Evolutionary conservation across 768 basidiomycete species (phyloP), one percentile per base, ranked within the genome.

Genomic region (Lactarius hengduanensis): DNA sequence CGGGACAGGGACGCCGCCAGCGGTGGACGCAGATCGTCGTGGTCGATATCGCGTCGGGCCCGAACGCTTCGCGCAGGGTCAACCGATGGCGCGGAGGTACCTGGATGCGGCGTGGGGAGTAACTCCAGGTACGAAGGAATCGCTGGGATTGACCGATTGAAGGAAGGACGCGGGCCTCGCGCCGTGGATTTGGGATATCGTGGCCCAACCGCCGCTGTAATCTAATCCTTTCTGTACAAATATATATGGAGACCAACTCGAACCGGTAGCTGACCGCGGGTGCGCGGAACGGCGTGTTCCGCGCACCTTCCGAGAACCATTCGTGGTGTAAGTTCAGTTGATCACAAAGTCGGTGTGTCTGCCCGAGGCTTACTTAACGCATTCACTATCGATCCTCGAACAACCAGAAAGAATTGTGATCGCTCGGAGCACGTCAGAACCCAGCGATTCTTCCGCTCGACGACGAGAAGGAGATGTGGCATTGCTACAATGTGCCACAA

Each of bases 331-430:
- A 15, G 20, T 40, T 43, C 18, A n/a, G 20, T 40, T 34, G 7
- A n/a, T n/a, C 26, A 43, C 50, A 59, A 60, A 65, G 58, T 26
- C 8, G 36, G 64, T 40, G 20, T 36, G 20, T 64, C 4, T 54
- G 36, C 50, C 57, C 32, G 20, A 20, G 26, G 22, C 41, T 45
- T n/a, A 47, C 47, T 22, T 22, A 11, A 53, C 13, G 26, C 22
- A 53, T 15, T 47, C 55, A 57, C 34, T 18, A 56, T 45, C 55
- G 28, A 45, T 57, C 62, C 62, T 57, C 62, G 55, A n/a, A n/a
- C 30, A 20, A 4, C 55, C 30, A 56, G 55, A 26, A 53, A 26
- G 55, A 3, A 57, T 15, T 56, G 59, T 55, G 59, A 65, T 60
- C 59, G 54, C 64, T 45, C 53, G 40, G 54, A 32, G 20, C 38